Base-by-base conservation (phyloP, 1,139 yeast species). In the Entelexis sorbosivorans region DNA sequence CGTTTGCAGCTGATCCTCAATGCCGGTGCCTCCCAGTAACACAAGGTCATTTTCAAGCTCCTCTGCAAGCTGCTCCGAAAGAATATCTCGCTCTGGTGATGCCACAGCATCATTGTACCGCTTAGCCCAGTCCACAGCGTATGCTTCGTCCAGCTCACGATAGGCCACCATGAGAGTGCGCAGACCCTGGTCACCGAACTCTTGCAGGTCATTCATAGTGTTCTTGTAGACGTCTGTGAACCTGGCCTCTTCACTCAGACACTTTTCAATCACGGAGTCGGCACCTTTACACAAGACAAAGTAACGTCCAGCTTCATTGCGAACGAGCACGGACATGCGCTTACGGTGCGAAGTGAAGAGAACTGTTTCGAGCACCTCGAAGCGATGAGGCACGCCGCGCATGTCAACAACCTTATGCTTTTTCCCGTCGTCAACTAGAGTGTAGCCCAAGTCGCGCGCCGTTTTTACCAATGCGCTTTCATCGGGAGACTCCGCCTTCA, bases 401-500 rank as follows among this genome's bases (percentile, higher is more conserved):
- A 84, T 75, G 54, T 82, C 81, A 34, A 91, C 67, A 26, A 78
- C 69, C 33, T 87, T 72, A 46, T 86, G 82, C 47, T 75, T 76
- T 64, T 88, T 81, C 5, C 84, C 79, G 62, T 95, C 78, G 47
- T 78, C 83, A 32, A 78, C 71, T 64, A 91, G 82, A 9, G 84
- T 80, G 66, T 82, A 84, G 2, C 98, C 98, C 59, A 87, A 71
- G 66, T 89, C 96, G 60, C 95, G 77, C 0, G 97, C 97, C 44
- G 91, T 88, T 7, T 83, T 78, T 4, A 91, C 97, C 53, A 91
- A 75, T 0, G 98, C 96, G 46, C 95, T 93, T 68, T 91, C 98
- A 72, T 91, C 98, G 0, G 98, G 98, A n/a, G 95, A 85, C 67
- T 91, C 97, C 0, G 98, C 97, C 64, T 88, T 86, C 63, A 85